These are phyloP conservation scores for Monosporascus cannonballus DNA, from an alignment of 2,329 filamentous ascomycete species.

Conservation along the genomic window DNA sequence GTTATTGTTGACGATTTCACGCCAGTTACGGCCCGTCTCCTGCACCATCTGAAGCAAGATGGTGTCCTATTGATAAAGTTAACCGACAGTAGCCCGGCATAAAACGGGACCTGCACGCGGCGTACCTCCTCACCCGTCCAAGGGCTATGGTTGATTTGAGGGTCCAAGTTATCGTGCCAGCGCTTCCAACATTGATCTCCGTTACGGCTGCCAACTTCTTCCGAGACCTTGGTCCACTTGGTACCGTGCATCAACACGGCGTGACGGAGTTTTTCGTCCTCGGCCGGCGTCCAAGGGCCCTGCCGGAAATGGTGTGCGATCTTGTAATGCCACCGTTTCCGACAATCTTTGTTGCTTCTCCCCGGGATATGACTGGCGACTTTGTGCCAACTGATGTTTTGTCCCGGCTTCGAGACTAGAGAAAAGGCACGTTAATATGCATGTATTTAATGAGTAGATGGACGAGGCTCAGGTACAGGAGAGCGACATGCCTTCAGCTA, in stretches of 20 bases:
- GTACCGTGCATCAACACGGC: neutral
- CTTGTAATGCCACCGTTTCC: conserved; percentile 1
- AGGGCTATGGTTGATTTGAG: neutral
- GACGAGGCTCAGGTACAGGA: neutral
- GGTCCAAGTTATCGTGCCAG: neutral
- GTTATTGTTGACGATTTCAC: neutral
- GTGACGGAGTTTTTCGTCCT: neutral
- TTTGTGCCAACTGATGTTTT: neutral
- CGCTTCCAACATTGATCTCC: conserved; percentile 1
- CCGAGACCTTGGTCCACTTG: neutral
- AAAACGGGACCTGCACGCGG: neutral
- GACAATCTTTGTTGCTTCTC: conserved; percentile 1
- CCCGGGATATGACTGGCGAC: neutral
- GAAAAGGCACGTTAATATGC: neutral
- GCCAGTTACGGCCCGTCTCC: neutral
- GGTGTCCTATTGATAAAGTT: neutral
- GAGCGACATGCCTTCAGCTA: neutral
- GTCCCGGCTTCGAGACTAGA: neutral
- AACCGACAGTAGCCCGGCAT: neutral
- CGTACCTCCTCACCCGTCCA: neutral
- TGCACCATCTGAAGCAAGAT: neutral
- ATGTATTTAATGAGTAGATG: neutral
- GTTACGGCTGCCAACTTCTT: conserved; percentile 1
- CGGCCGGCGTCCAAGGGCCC: neutral
- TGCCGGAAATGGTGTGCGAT: neutral